These are phyloP conservation scores for Microdochium nivale DNA, from an alignment of 2,329 filamentous ascomycete species.

Conservation along the genomic window DNA sequence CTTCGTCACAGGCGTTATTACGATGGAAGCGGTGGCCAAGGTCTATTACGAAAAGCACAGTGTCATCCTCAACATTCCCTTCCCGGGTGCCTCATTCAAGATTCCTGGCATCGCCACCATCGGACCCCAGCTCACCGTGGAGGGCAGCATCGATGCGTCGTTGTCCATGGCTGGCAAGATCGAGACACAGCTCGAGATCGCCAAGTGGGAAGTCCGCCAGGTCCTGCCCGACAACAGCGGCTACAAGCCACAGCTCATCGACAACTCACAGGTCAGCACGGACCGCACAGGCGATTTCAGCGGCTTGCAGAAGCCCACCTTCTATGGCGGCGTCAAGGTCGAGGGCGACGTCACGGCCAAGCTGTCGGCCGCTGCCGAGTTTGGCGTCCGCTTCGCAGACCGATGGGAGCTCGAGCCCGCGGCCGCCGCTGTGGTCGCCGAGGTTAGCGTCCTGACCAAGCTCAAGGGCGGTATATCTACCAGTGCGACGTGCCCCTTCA, in stretches of 20 bases:
- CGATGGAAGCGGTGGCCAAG: conserved; percentile 15
- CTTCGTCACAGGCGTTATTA: conserved; percentile 13
- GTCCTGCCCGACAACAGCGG: conserved; percentile 4
- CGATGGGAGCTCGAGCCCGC: conserved; percentile 9
- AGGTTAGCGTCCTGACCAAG: conserved; percentile 9
- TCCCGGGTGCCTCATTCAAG: conserved; percentile 17
- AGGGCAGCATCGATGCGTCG: conserved; percentile 10
- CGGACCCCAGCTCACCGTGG: conserved; percentile 18
- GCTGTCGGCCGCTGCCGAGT: conserved; percentile 10
- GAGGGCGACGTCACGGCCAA: conserved; percentile 8
- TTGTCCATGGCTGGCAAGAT: conserved; percentile 12
- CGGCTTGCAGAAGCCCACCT: conserved; percentile 7
- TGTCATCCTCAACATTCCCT: conserved; percentile 11
- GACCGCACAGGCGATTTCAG: conserved; percentile 7
- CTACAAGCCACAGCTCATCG: conserved; percentile 7
- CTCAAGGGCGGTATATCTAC: conserved; percentile 8
- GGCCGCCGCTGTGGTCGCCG: conserved; percentile 10
- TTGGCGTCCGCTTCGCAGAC: conserved; percentile 12
- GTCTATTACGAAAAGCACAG: conserved; percentile 10
- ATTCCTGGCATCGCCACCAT: conserved; percentile 21
- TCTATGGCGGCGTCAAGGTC: conserved; percentile 11
- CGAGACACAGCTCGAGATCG: conserved; percentile 16
- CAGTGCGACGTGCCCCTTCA: conserved; percentile 11
- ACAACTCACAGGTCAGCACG: conserved; percentile 6
- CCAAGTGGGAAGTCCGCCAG: conserved; percentile 14